Evolutionary conservation across 176 grass and related monocot species (phyloP).

Genomic region (Otatea glauca): DNA sequence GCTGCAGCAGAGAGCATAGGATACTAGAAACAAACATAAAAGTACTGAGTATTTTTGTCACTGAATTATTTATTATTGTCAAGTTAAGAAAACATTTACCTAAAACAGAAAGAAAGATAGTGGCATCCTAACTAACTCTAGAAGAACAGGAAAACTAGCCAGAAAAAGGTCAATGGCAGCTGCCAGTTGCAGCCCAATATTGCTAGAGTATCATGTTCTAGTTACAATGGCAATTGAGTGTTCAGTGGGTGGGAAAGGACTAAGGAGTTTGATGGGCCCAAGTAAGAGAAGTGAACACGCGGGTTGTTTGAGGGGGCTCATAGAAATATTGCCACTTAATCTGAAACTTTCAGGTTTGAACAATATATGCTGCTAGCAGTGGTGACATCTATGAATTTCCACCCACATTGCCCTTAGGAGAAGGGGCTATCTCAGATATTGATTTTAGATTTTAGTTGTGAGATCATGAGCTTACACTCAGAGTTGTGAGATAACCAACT

Average conservation of each 20-base stretch:
- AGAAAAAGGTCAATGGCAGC: conserved; percentile 1
- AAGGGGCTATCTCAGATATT: background rate
- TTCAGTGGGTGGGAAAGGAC: too few relatives aligned
- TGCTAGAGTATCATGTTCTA: too few relatives aligned
- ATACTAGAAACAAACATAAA: conserved; percentile 15
- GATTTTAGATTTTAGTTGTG: background rate
- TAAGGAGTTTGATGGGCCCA: background rate
- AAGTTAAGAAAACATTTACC: background rate
- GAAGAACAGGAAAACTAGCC: background rate
- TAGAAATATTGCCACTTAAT: background rate
- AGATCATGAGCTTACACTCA: background rate
- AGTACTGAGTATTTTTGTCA: conserved; percentile 14
- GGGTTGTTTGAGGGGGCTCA: background rate
- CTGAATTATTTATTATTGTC: background rate
- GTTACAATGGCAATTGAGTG: too few relatives aligned
- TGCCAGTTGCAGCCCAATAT: background rate
- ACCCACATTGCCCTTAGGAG: background rate
- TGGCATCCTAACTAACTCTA: conserved; percentile 4
- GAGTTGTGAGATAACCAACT: background rate
- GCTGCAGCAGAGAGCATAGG: conserved; percentile 13
- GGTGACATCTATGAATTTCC: background rate
- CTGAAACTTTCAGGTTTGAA: too few relatives aligned
- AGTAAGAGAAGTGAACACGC: conserved; percentile 14
- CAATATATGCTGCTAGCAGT: background rate
- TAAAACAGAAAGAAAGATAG: conserved; percentile 12